Evolutionary conservation across 495 filamentous ascomycete genomes (phyloP).

Genomic region (Astrothelium subdiscretum): DNA sequence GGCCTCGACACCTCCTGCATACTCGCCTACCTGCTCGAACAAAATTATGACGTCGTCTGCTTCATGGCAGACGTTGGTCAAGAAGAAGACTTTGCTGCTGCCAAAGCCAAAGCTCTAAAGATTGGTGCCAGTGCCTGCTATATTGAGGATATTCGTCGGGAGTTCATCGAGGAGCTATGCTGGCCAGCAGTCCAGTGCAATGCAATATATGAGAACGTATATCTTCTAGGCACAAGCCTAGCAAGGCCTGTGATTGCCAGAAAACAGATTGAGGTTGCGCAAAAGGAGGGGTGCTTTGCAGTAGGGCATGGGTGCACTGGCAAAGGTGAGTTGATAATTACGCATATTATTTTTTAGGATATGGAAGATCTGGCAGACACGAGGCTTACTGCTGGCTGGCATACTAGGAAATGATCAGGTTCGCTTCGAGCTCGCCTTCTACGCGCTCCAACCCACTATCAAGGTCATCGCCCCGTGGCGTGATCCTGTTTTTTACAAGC

Average conservation of each 20-base stretch:
- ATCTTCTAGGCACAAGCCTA: conserved; percentile 60
- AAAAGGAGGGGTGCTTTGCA: conserved; percentile 51
- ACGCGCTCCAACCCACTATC: conserved; percentile 52
- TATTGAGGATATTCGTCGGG: conserved; percentile 54
- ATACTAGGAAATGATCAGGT: conserved; percentile 84
- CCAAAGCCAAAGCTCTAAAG: conserved; percentile 54
- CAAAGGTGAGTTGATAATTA: neutral
- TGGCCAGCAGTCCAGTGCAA: conserved; percentile 84
- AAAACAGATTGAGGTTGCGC: conserved; percentile 62
- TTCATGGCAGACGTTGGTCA: conserved; percentile 40
- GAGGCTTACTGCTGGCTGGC: too few species aligned
- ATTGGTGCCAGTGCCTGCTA: conserved; percentile 55
- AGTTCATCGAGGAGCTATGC: conserved; percentile 61
- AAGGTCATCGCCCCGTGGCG: conserved; percentile 89
- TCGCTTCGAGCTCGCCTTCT: conserved; percentile 72
- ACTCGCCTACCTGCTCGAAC: conserved; percentile 33
- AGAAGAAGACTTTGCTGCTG: conserved; percentile 51
- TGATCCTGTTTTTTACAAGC: conserved; percentile 68
- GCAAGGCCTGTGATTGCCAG: conserved; percentile 86
- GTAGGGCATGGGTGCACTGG: conserved; percentile 68
- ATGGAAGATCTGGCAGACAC: too few species aligned
- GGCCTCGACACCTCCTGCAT: conserved; percentile 61
- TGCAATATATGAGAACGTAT: conserved; percentile 74
- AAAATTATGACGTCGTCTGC: conserved; percentile 57
- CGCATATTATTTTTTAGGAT: too few species aligned